Evolutionary conservation across 2,329 filamentous ascomycete genomes (phyloP).

Genomic region (Lachnellula subtilissima): DNA sequence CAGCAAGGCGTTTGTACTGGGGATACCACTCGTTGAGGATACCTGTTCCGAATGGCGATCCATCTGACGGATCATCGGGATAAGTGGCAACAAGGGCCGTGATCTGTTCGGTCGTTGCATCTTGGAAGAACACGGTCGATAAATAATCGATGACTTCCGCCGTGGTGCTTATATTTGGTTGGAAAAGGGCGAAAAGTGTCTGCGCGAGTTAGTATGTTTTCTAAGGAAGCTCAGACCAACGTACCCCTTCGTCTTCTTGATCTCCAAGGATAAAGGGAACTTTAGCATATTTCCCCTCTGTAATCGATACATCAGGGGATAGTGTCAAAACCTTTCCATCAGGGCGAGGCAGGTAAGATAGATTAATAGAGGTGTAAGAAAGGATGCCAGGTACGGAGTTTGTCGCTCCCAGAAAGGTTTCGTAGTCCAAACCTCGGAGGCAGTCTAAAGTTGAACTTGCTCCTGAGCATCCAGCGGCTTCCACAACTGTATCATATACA

Average conservation of each 20-base stretch:
- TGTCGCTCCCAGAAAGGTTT: slow-evolving; percentile 57
- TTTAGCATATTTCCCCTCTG: slow-evolving; percentile 49
- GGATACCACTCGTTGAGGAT: slow-evolving; percentile 68
- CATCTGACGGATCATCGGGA: slow-evolving; percentile 41
- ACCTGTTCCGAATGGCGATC: slow-evolving; percentile 72
- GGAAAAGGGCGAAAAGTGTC: slow-evolving; percentile 68
- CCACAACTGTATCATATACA: slow-evolving; percentile 58
- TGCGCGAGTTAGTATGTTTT: neutral
- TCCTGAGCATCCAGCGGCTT: slow-evolving; percentile 55
- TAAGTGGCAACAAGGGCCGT: slow-evolving; percentile 58
- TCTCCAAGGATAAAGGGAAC: slow-evolving; percentile 64
- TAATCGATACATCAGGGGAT: slow-evolving; percentile 56
- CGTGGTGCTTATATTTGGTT: slow-evolving; percentile 61
- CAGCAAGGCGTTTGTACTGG: slow-evolving; percentile 70
- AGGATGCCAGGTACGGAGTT: slow-evolving; percentile 67
- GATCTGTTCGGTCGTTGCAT: slow-evolving; percentile 48
- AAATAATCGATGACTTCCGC: slow-evolving; percentile 59
- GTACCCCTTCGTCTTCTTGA: slow-evolving; percentile 70
- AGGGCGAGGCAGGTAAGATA: slow-evolving; percentile 67
- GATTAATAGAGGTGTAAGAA: slow-evolving; percentile 61
- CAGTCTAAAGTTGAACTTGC: slow-evolving; percentile 57
- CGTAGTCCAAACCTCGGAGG: slow-evolving; percentile 57
- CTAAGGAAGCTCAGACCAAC: neutral
- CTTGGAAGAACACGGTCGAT: slow-evolving; percentile 52
- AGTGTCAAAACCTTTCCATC: slow-evolving; percentile 58